A percentile compares a stretch with the other conserved stretches of the same genome.
phyloP scores from a whole-genome alignment of 257 asterid genomes.

The Solanum acaule region DNA sequence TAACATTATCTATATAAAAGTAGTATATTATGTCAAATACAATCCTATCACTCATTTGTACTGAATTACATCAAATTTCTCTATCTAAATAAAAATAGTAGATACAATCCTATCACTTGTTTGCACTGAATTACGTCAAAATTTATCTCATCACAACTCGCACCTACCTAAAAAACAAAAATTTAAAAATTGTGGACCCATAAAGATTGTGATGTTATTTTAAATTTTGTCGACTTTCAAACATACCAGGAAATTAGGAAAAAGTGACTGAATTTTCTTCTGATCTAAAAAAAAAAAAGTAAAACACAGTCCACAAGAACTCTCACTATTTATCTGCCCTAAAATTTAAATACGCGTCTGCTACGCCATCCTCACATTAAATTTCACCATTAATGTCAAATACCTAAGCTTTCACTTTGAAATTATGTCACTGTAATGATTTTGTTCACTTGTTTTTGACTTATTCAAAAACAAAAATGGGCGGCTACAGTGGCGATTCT shows the following conservation, averaged over 20 bases:
- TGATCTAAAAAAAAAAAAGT: neutral
- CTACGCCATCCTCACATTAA: neutral
- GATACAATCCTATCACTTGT: neutral
- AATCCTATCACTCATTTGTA: neutral
- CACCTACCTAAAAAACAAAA: neutral
- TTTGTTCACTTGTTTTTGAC: neutral
- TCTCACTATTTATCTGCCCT: neutral
- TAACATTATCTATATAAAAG: neutral
- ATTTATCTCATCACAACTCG: neutral
- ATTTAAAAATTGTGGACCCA: neutral
- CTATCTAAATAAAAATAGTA: neutral
- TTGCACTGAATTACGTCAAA: neutral
- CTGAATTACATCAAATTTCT: neutral
- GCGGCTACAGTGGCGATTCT: conserved; percentile 19
- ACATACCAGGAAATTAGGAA: neutral
- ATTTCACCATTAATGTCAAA: neutral
- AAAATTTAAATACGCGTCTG: neutral
- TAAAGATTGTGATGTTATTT: neutral
- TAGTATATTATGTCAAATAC: neutral
- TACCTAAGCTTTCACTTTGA: neutral
- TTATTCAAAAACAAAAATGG: conserved; percentile 25
- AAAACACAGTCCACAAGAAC: neutral
- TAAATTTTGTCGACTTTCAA: neutral
- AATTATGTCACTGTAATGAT: neutral
- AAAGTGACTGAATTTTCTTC: neutral